Evolutionary conservation across 83 land plant genomes (phyloP), one percentile per base, ranked within the genome.

Genomic region (Thuja plicata): DNA sequence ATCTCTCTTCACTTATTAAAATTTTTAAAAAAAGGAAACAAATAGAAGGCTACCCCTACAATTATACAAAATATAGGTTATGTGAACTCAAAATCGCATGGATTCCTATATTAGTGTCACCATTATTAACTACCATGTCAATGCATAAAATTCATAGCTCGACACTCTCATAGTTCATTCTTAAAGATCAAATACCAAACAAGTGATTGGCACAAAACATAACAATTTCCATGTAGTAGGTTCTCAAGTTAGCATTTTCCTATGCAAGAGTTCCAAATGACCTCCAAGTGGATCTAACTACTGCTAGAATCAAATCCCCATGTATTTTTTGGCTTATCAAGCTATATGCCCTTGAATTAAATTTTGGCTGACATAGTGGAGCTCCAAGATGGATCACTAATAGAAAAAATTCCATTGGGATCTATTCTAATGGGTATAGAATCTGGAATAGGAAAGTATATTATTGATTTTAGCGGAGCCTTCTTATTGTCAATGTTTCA

Each of bases 271-370:
- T 78, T 89, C 95, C 81, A 78, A 86, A 54, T 62, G 93, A 94
- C 88, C 84, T 91, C 99, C 99, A 94, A 19, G 93, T 91, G 89
- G 96, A 96, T 45, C 99, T 98, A 88, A 97, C 91, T 41, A 91
- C 89, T 19, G 96, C 95, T 77, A 97, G 86, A 66, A 97, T 92
- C 43, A 96, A 96, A 93, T 94, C 94, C n/a, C 98, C 98, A 92
- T 88, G 91, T 48, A 97, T 91, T 70, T 89, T 89, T 88, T 97
- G 94, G 79, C 98, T 95, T 86, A 89, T 90, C 2, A 97, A 89
- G 85, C 90, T 93, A 89, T 93, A 94, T 83, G 99, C 99, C 86
- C 99, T 91, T 24, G 85, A 87, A 93, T 98, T 98, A 7, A 93
- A 76, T 10, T 80, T 66, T 30, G 32, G 86, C 84, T 90, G 48